Conservation (phyloP, 192 early-diverging fungal species). For the Mortierella hygrophila region DNA sequence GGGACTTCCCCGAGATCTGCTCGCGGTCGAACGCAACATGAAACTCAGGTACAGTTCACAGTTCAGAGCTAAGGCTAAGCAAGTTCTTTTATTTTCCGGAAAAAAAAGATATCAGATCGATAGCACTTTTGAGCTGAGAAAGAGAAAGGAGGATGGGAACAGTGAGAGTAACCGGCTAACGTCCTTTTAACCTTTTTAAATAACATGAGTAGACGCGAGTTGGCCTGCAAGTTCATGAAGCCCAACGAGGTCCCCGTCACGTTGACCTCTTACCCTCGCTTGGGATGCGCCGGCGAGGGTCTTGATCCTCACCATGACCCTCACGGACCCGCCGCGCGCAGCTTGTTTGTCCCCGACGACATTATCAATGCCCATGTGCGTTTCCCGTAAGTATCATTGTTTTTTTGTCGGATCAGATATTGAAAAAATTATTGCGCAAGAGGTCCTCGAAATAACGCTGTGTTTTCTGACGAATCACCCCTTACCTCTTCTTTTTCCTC, state of each 20-base stretch:
- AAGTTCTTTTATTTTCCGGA: conserved; percentile 24
- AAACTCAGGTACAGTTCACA: conserved; percentile 45
- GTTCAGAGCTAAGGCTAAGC: neutral
- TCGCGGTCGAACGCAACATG: conserved; percentile 94
- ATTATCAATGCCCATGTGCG: conserved; percentile 95
- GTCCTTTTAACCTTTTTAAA: conserved; percentile 15
- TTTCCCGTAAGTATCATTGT: conserved; percentile 73
- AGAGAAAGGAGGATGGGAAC: no score
- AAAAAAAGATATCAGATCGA: neutral
- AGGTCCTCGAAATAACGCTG: neutral
- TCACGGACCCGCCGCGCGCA: conserved; percentile 77
- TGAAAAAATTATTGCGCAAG: neutral
- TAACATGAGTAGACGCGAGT: conserved; percentile 65
- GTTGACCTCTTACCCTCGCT: conserved; percentile 89
- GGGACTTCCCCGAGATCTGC: conserved; percentile 80
- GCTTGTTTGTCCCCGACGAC: conserved; percentile 94
- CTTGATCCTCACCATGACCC: conserved; percentile 78
- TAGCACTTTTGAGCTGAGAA: neutral
- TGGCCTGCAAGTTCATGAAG: conserved; percentile 72
- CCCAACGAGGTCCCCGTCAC: conserved; percentile 84
- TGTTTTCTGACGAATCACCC: neutral
- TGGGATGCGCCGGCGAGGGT: conserved; percentile 86
- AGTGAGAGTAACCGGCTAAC: no score
- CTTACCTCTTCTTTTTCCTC: neutral
- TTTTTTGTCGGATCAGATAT: neutral